Evolutionary conservation across 192 early-diverging fungal genomes (phyloP).

Genomic region (Rhizophagus sp.): DNA sequence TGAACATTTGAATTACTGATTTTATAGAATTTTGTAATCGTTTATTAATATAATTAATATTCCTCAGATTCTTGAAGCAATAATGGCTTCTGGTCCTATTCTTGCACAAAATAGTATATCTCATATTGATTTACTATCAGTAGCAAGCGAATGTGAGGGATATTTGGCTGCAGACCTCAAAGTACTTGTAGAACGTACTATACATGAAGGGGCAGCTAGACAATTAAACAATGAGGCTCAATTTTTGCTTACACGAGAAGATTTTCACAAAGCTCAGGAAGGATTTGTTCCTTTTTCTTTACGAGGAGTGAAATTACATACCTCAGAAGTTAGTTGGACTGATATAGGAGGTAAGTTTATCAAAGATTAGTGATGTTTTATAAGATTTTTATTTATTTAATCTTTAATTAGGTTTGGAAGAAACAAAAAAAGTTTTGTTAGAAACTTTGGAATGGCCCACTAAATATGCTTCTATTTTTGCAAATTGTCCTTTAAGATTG

Average conservation of each 20-base stretch:
- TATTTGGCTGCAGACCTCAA: constrained; percentile 82
- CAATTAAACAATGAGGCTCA: constrained; percentile 43
- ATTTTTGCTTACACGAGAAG: constrained; percentile 55
- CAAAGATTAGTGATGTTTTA: neutral
- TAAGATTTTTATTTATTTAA: neutral
- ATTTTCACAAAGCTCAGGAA: constrained; percentile 73
- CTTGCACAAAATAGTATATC: constrained; percentile 48
- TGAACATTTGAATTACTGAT: constrained; percentile 40
- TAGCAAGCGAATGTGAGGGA: constrained; percentile 84
- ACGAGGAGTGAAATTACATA: constrained; percentile 76
- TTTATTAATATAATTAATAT: neutral
- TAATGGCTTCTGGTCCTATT: constrained; percentile 59
- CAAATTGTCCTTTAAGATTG: constrained; percentile 82
- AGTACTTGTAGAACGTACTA: constrained; percentile 74
- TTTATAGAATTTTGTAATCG: constrained; percentile 33
- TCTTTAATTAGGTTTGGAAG: constrained; percentile 61
- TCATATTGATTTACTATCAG: constrained; percentile 66
- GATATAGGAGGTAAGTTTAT: constrained; percentile 76
- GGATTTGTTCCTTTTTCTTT: constrained; percentile 82
- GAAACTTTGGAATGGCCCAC: constrained; percentile 97
- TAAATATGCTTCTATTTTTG: constrained; percentile 89
- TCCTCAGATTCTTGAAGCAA: constrained; percentile 67
- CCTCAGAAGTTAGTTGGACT: constrained; percentile 75
- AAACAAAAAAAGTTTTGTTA: constrained; percentile 75
- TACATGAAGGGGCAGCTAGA: constrained; percentile 78